Base-by-base conservation (phyloP, 805 yeast genomes). In the Clavispora vitiphila region DNA sequence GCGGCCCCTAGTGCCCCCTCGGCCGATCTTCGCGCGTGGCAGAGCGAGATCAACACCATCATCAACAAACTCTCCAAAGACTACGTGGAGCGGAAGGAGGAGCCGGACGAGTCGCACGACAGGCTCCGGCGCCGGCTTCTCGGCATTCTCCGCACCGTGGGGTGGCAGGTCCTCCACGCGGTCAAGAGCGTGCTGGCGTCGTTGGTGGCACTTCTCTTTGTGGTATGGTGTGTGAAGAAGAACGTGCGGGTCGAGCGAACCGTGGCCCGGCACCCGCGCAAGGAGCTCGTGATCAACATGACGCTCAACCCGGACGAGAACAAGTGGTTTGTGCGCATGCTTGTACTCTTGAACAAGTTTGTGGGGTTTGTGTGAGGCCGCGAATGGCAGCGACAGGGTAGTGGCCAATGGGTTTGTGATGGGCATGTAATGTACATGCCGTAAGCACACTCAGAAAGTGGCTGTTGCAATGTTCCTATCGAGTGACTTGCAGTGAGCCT, bases 1-100 rank as follows among this genome's bases (percentile, higher is more conserved):
- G n/a, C n/a, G n/a, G n/a, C n/a, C n/a, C n/a, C n/a, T n/a, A n/a
- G n/a, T n/a, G n/a, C n/a, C n/a, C 27, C 27, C 27, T 8, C n/a
- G 27, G 71, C 65, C 32, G 80, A 75, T 31, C 71, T 76, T 45
- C 61, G 68, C 32, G 65, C 62, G 36, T 77, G 82, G 82, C 81
- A 76, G 53, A 67, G 65, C 24, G 81, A 76, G 41, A 72, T 77
- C 37, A 77, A 76, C 46, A 49, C 65, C 37, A 62, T 77, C 7
- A 60, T 77, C 40, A 66, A 63, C 44, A 67, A 69, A 51, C 65
- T 77, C 31, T 63, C 73, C 14, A 57, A 64, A 39, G 81, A 77
- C 45, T 41, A 48, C 20, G 36, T 46, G 9, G 35, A 22, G 25
- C 43, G 49, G 20, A 34, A 41, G 35, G 25, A 25, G 26, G 27